phyloP scores from a whole-genome alignment of 805 yeast species.

The Teunomyces pallodes region DNA sequence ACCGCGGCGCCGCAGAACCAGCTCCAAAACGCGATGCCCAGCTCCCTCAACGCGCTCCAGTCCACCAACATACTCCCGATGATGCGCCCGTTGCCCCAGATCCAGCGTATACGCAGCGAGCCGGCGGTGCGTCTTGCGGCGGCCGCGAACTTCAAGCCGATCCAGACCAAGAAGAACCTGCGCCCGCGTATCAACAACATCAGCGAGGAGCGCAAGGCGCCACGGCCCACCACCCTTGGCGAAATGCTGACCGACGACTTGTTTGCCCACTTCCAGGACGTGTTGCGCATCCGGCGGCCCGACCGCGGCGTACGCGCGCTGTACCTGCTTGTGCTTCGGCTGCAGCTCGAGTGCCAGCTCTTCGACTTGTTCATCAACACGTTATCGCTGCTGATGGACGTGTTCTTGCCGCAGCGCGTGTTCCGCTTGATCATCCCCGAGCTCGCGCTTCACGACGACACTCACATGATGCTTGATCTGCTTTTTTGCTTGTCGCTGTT shows the following conservation, averaged over 20 bases:
- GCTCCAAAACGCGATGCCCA: too few species aligned
- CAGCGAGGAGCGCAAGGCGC: conserved; percentile 7
- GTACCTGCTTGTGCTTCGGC: conserved; percentile 13
- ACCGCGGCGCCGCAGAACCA: too few species aligned
- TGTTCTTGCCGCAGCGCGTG: conserved; percentile 27
- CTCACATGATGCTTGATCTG: conserved; percentile 36
- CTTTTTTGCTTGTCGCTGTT: conserved; percentile 37
- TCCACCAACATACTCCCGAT: background rate
- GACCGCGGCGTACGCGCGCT: conserved; percentile 4
- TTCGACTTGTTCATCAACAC: conserved; percentile 33
- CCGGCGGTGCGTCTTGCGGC: conserved; percentile 3
- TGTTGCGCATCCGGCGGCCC: conserved; percentile 15
- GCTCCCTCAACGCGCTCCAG: too few species aligned
- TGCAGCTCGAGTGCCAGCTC: conserved; percentile 27
- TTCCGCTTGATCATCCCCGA: conserved; percentile 33
- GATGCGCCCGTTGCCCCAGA: conserved; percentile 5
- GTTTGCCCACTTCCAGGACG: conserved; percentile 21
- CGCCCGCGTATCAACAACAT: conserved; percentile 38
- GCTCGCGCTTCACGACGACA: conserved; percentile 37
- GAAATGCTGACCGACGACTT: conserved; percentile 25
- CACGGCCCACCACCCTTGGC: conserved; percentile 9
- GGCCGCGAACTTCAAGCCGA: conserved; percentile 29
- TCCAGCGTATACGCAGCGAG: conserved; percentile 8
- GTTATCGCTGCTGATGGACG: conserved; percentile 29
- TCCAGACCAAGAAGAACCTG: conserved; percentile 34